Evolutionary conservation across 2,329 filamentous ascomycete genomes (phyloP).

Genomic region (Colletotrichum australisinense): DNA sequence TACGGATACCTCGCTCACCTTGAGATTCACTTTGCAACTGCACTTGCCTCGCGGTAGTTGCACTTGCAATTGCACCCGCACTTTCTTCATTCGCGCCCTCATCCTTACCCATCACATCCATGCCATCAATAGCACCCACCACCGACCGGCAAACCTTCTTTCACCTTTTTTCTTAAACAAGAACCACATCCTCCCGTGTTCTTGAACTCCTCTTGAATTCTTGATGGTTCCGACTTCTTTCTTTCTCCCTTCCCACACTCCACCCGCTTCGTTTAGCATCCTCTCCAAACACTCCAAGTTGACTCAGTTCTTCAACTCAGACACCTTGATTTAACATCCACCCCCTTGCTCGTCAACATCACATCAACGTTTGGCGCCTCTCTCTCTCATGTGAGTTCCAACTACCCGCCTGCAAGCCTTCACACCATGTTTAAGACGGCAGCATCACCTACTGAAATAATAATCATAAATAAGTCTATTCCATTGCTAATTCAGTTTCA

Average conservation of each 20-base stretch:
- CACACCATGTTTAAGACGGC: not conserved
- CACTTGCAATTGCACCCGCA: not conserved
- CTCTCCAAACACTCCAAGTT: not conserved
- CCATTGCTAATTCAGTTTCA: slow-evolving; percentile 1
- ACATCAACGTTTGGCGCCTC: not conserved
- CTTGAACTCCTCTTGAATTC: not conserved
- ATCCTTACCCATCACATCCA: not conserved
- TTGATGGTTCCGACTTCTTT: not conserved
- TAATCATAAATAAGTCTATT: not conserved
- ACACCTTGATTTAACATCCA: not conserved
- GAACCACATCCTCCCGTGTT: not conserved
- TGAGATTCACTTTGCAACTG: not conserved
- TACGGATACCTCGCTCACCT: not conserved
- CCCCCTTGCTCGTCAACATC: not conserved
- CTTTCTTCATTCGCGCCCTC: not conserved
- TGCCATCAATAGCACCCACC: not conserved
- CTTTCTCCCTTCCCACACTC: not conserved
- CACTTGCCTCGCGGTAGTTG: not conserved
- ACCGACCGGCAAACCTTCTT: not conserved
- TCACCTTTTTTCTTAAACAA: not conserved
- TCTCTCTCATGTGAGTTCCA: not conserved
- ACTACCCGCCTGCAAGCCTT: not conserved
- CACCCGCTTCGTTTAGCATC: not conserved
- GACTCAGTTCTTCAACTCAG: not conserved
- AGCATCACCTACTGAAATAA: slow-evolving; percentile 1